These are phyloP conservation scores for Glycine tomentella DNA, from an alignment of 306 rosid species.

Conservation along the genomic window DNA sequence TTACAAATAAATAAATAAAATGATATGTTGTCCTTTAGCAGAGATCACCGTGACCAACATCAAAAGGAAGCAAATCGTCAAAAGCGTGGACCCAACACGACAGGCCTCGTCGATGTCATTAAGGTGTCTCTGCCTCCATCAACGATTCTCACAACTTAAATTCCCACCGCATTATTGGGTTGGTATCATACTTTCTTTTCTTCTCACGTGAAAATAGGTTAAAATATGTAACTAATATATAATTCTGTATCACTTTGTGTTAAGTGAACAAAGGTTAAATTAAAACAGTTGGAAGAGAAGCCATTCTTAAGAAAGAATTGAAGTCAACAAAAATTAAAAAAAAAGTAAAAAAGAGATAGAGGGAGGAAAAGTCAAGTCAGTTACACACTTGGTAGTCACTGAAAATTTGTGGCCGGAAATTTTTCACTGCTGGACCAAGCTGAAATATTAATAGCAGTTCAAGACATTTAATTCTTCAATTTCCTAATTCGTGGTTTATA, in stretches of 20 bases:
- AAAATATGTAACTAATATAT: too few relatives aligned
- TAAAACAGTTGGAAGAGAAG: background rate
- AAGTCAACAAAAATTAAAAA: background rate
- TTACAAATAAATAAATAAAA: too few relatives aligned
- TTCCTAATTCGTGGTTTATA: background rate
- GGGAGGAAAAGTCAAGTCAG: background rate
- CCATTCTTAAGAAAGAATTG: background rate
- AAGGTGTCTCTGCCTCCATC: too few relatives aligned
- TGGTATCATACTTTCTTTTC: too few relatives aligned
- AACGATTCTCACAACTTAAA: too few relatives aligned
- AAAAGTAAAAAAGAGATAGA: too few relatives aligned
- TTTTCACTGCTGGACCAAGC: background rate
- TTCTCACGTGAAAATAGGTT: too few relatives aligned
- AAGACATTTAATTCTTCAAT: background rate
- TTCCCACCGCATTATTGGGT: too few relatives aligned
- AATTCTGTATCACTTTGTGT: background rate
- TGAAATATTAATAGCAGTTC: background rate
- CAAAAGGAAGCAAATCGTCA: background rate
- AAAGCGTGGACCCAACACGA: too few relatives aligned
- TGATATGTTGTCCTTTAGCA: background rate
- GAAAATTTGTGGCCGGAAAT: background rate
- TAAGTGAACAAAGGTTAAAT: background rate
- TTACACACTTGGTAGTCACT: background rate
- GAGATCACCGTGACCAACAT: background rate
- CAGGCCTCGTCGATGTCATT: too few relatives aligned